Evolutionary conservation across 257 asterid species (phyloP).

Genomic region (Fraxinus americana): DNA sequence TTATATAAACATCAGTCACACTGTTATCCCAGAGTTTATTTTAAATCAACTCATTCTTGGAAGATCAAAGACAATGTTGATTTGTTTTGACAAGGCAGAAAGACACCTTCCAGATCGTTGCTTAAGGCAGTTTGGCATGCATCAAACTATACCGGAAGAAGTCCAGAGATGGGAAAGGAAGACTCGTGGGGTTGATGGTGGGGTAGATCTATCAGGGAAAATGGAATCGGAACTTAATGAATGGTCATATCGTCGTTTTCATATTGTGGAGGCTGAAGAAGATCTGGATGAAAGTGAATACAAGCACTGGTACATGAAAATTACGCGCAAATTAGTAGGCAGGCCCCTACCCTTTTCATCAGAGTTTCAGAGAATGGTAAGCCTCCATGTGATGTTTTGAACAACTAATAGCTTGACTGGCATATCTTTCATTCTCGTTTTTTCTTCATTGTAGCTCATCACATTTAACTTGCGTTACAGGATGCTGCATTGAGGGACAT

Average conservation of each 20-base stretch:
- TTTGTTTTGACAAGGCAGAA: slow-evolving; percentile 96
- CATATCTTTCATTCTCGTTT: not conserved
- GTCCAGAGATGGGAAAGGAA: slow-evolving; percentile 93
- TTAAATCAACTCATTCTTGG: slow-evolving; percentile 81
- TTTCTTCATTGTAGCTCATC: not conserved
- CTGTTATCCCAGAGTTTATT: slow-evolving; percentile 75
- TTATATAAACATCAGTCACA: slow-evolving; percentile 77
- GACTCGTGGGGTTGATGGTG: slow-evolving; percentile 97
- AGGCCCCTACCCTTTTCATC: slow-evolving; percentile 88
- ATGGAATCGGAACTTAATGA: slow-evolving; percentile 88
- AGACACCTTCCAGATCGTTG: slow-evolving; percentile 97
- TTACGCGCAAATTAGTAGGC: slow-evolving; percentile 82
- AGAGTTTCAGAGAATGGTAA: slow-evolving; percentile 91
- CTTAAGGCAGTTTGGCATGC: slow-evolving; percentile 91
- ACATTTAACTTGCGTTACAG: slow-evolving; percentile 32
- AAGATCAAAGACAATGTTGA: slow-evolving; percentile 90
- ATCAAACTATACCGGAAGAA: slow-evolving; percentile 72
- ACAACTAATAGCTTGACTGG: not conserved
- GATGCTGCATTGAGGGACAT: slow-evolving; percentile 80
- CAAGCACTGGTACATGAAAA: slow-evolving; percentile 74
- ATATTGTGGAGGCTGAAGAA: slow-evolving; percentile 85
- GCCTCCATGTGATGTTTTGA: slow-evolving; percentile 17
- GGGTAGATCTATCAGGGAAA: slow-evolving; percentile 76
- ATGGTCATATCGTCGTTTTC: slow-evolving; percentile 77
- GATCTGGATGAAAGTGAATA: slow-evolving; percentile 80